Conservation (phyloP, 73 alveolate species). For the Breviolum minutum region DNA sequence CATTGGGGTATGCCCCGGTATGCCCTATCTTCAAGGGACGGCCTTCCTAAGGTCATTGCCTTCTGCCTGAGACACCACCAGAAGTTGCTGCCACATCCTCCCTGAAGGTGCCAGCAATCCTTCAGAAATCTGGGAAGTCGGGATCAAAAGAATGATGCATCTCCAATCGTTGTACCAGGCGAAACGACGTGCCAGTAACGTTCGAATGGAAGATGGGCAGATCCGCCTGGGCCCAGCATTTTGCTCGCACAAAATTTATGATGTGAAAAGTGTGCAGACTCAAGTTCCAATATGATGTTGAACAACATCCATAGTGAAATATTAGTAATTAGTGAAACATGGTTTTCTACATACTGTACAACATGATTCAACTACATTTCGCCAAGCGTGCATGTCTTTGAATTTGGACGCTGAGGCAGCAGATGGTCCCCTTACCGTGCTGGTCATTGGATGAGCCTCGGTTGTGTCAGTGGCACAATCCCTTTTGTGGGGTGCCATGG, state of each 20-base stretch:
- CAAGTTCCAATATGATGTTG: neutral
- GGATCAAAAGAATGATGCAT: neutral
- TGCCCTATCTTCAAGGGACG: too few relatives aligned
- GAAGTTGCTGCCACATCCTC: neutral
- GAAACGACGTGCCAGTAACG: slow-evolving; percentile 17
- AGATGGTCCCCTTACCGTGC: slow-evolving; percentile 59
- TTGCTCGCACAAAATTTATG: neutral
- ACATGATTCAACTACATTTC: neutral
- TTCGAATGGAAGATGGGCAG: slow-evolving; percentile 44
- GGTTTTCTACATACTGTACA: neutral
- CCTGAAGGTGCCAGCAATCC: neutral
- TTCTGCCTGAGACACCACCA: neutral
- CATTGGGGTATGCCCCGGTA: too few relatives aligned
- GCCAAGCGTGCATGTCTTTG: too few relatives aligned
- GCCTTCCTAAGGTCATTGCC: neutral
- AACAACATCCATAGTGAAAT: neutral
- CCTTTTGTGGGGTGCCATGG: too few relatives aligned
- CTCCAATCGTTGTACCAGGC: neutral
- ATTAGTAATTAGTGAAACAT: neutral
- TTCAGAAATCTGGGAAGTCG: too few relatives aligned
- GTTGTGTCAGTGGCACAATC: too few relatives aligned
- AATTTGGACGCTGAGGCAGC: slow-evolving; percentile 33
- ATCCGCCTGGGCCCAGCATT: slow-evolving; percentile 47
- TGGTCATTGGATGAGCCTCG: slow-evolving; percentile 45
- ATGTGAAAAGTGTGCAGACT: neutral